These are phyloP conservation scores for Conticribra guillardii DNA, from an alignment of 108 stramenopile genomes.

Conservation along the genomic window DNA sequence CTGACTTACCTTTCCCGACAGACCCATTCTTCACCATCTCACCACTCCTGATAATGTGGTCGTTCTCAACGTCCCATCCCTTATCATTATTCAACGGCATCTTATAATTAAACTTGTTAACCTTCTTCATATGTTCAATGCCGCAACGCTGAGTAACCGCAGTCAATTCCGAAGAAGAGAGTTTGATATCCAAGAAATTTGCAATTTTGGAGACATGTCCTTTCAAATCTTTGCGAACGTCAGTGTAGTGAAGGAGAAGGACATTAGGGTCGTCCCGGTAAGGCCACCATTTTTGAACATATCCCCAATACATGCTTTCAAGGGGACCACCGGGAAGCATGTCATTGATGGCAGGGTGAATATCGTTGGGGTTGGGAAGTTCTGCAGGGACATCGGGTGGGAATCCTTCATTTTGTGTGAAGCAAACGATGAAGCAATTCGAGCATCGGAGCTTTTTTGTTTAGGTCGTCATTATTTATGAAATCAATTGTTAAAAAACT, in stretches of 20 bases:
- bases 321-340: conserved; percentile 39
- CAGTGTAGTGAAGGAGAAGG: conserved; percentile 47
- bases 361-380: conserved; percentile 13
- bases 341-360: conserved; percentile 31
- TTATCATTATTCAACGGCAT: conserved; percentile 49
- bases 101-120: conserved; percentile 29
- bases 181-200: conserved; percentile 42
- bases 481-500: no score
- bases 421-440: no score
- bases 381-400: conserved; percentile 29
- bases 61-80: conserved; percentile 32
- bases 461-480: no score
- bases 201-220: conserved; percentile 47
- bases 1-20: conserved; percentile 30
- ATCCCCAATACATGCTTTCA: conserved; percentile 29
- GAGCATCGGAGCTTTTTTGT: no score
- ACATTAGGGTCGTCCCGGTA: conserved; percentile 52
- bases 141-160: conserved; percentile 40
- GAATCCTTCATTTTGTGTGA: conserved; percentile 26
- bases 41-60: conserved; percentile 13
- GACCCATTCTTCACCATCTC: conserved; percentile 18
- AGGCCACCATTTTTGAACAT: conserved; percentile 53
- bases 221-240: conserved; percentile 42
- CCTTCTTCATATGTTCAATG: conserved; percentile 54
- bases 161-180: conserved; percentile 25